phyloP scores from a whole-genome alignment of 768 basidiomycete genomes.

The Termitomyces sp. region DNA sequence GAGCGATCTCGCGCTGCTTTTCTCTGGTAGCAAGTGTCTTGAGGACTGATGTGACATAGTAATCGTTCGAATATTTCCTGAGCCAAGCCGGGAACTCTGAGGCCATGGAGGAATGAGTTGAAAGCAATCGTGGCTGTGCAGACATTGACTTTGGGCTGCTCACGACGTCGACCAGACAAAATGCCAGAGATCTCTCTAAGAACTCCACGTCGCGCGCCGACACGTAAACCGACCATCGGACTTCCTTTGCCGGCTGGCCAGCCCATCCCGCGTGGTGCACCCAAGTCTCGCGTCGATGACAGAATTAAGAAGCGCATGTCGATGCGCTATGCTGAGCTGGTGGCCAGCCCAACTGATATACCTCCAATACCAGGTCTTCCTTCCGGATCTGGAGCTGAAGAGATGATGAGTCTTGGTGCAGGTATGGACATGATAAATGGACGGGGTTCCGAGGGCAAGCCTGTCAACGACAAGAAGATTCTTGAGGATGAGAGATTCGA shows the following conservation, averaged over 20 bases:
- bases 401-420: conserved; percentile 15
- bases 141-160: neutral
- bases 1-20: conserved; percentile 10
- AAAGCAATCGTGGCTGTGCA: conserved; percentile 3
- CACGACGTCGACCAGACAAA: conserved; percentile 3
- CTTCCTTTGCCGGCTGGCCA: conserved; percentile 12
- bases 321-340: conserved; percentile 83
- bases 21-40: conserved; percentile 10
- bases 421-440: conserved; percentile 29
- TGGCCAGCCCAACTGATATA: conserved; percentile 58
- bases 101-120: neutral
- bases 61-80: neutral
- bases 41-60: conserved; percentile 7
- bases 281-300: conserved; percentile 66
- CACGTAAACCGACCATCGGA: conserved; percentile 15
- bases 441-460: conserved; percentile 35
- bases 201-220: conserved; percentile 18
- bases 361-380: conserved; percentile 60
- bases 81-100: conserved; percentile 9
- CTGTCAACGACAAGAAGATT: conserved; percentile 53
- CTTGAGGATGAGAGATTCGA: conserved; percentile 81
- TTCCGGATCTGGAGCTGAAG: conserved; percentile 28
- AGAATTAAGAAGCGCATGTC: conserved; percentile 97
- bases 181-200: conserved; percentile 17
- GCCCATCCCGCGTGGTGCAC: conserved; percentile 33